phyloP scores from a whole-genome alignment of 768 basidiomycete genomes.

The Collybia nuda region DNA sequence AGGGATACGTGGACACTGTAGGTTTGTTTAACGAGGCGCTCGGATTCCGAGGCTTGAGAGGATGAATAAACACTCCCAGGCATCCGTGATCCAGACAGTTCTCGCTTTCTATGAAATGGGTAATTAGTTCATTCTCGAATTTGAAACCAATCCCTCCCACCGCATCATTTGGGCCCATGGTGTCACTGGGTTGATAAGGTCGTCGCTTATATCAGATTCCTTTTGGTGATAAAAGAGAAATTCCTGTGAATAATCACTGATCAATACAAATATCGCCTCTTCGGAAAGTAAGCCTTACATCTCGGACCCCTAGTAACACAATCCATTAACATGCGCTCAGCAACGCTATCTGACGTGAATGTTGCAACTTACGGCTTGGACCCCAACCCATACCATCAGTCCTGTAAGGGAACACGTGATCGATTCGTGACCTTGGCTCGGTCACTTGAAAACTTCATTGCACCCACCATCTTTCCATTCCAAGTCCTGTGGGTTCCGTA shows the following conservation, averaged over 20 bases:
- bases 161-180: conserved; percentile 78
- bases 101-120: conserved; percentile 7
- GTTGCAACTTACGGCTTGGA: conserved; percentile 62
- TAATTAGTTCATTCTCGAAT: no score
- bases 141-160: conserved; percentile 24
- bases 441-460: not conserved
- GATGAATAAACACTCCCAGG: conserved; percentile 25
- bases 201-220: conserved; percentile 61
- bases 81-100: conserved; percentile 9
- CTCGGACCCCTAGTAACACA: conserved; percentile 43
- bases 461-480: conserved; percentile 79
- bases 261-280: conserved; percentile 14
- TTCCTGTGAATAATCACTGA: conserved; percentile 44
- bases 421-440: conserved; percentile 4
- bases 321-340: no score
- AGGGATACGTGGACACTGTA: conserved; percentile 79
- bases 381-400: conserved; percentile 80
- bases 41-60: conserved; percentile 44
- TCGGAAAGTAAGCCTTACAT: conserved; percentile 40
- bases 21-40: conserved; percentile 79
- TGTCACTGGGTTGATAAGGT: conserved; percentile 55
- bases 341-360: no score
- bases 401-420: conserved; percentile 24
- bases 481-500: conserved; percentile 77
- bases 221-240: conserved; percentile 86